Evolutionary conservation across 176 grass and related monocot genomes (phyloP), one percentile per base, ranked within the genome.

Genomic region (Tillandsia leiboldiana): DNA sequence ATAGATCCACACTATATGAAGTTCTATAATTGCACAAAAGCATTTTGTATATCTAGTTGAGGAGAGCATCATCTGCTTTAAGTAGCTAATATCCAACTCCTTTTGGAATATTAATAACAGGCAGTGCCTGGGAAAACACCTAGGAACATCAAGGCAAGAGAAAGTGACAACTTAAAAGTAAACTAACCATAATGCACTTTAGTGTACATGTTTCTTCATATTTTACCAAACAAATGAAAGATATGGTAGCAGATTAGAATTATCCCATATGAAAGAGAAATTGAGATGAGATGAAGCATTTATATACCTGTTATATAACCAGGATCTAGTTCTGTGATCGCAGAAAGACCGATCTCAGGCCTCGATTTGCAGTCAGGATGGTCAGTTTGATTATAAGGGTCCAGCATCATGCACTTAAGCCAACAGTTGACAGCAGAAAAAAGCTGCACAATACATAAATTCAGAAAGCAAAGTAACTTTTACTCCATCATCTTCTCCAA

Each of bases 341-440:
- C 89, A 56, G 92, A 96, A 76, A 96, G 84, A 70, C 93, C 93
- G 69, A 81, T 85, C 51, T 96, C 89, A 2, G 93, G 93, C 82
- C 93, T 92, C 50, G 93, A 96, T 79, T 92, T 96, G 73, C 93
- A 96, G 66, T 96, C 86, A 5, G 83, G 83, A 82, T 96, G 81
- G 71, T 96, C 93, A 10, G 78, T 89, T 68, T 96, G 93, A 63
- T 91, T 90, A 73, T 87, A 92, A 53, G 93, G 93, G 62, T 96
- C 93, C 53, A 96, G 66, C 82, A 96, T 42, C 86, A 92, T 92
- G 89, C 93, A 96, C 67, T 96, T 96, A 51, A 96, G 87, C 89
- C 93, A 96, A 73, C 93, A 96, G 79, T 96, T 96, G 24, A 92
- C 79, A 0, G 93, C 89, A 71, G 93, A 96, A 57, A 96, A 89